phyloP scores from a whole-genome alignment of 2,329 filamentous ascomycete genomes.

The Alternaria rosae region DNA sequence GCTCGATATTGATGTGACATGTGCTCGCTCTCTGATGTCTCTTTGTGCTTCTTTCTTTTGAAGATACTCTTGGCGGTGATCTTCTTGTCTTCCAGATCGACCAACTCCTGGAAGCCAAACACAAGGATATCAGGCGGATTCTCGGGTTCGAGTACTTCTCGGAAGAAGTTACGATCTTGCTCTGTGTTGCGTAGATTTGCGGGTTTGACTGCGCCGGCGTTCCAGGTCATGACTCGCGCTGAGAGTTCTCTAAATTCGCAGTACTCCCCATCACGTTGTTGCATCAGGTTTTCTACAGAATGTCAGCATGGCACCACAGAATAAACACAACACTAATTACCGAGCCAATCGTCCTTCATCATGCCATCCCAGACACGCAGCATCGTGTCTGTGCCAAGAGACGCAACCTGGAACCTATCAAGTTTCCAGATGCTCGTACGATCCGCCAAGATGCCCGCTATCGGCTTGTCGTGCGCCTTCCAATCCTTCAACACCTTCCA shows the following conservation, averaged over 20 bases:
- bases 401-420: conserved; percentile 83
- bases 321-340: conserved; percentile 50
- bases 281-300: conserved; percentile 77
- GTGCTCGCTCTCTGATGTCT: conserved; percentile 80
- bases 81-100: conserved; percentile 96
- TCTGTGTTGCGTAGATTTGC: conserved; percentile 75
- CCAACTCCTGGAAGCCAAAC: conserved; percentile 98
- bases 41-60: conserved; percentile 79
- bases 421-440: conserved; percentile 83
- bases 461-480: conserved; percentile 85
- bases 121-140: conserved; percentile 87
- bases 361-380: conserved; percentile 90
- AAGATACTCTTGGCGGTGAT: conserved; percentile 95
- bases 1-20: conserved; percentile 98
- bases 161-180: conserved; percentile 78
- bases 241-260: conserved; percentile 85
- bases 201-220: conserved; percentile 95
- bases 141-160: conserved; percentile 77
- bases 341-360: conserved; percentile 91
- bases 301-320: conserved; percentile 26
- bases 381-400: conserved; percentile 85
- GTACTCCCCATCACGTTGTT: conserved; percentile 79
- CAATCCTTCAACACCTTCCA: conserved; percentile 96
- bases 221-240: conserved; percentile 90
- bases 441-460: conserved; percentile 80